Percentiles rank a stretch among this genome's conserved stretches.
Conservation (phyloP, 495 filamentous ascomycete species). For the Pyrenula massariospora region DNA sequence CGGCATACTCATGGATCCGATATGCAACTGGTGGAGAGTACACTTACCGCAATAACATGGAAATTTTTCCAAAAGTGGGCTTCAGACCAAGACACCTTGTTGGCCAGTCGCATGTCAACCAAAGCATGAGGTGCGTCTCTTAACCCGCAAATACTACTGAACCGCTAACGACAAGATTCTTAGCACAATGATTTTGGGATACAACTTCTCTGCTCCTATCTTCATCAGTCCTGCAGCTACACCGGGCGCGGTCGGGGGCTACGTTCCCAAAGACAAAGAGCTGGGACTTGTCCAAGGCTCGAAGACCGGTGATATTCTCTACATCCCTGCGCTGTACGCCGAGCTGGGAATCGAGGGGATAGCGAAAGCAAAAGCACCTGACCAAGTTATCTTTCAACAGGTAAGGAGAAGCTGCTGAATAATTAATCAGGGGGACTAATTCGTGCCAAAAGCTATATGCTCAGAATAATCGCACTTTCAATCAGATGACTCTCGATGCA, state of each 20-base stretch:
- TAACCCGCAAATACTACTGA: neutral
- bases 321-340: neutral
- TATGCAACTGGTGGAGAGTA: neutral
- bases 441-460: slow-evolving; percentile 18
- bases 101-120: neutral
- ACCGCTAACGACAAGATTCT: neutral
- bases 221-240: neutral
- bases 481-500: slow-evolving; percentile 14
- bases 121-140: neutral
- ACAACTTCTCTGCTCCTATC: neutral
- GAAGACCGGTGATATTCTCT: neutral
- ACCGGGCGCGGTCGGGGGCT: neutral
- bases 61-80: neutral
- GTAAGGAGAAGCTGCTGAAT: neutral
- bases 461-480: slow-evolving; percentile 20
- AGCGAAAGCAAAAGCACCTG: neutral
- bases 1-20: neutral
- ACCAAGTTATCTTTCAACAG: neutral
- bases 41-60: neutral
- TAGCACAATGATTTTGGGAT: neutral
- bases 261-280: neutral
- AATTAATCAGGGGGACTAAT: neutral
- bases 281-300: neutral
- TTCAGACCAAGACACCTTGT: neutral
- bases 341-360: neutral